These are phyloP conservation scores for Rhododendron molle DNA, from an alignment of 148 eudicot genomes.

Conservation along the genomic window DNA sequence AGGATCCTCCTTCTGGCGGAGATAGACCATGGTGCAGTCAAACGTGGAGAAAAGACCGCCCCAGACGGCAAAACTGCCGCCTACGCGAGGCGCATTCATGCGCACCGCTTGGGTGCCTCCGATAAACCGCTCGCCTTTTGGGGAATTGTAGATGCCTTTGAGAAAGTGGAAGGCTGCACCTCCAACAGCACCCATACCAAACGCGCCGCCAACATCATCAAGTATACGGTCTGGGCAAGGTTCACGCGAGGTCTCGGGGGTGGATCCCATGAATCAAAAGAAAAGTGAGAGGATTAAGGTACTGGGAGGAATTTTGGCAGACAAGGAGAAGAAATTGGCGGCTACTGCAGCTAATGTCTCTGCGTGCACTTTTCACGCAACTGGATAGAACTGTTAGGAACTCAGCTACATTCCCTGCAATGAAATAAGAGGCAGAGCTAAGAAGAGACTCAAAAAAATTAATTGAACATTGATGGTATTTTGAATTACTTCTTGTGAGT, in stretches of 20 bases:
- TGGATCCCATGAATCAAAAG: slow-evolving; percentile 35
- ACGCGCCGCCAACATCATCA: slow-evolving; percentile 58
- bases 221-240: slow-evolving; percentile 63
- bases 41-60: slow-evolving; percentile 61
- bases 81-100: slow-evolving; percentile 61
- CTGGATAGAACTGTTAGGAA: neutral
- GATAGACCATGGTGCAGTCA: slow-evolving; percentile 60
- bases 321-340: neutral
- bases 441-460: neutral
- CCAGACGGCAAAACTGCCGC: slow-evolving; percentile 67
- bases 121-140: slow-evolving; percentile 47
- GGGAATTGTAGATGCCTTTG: slow-evolving; percentile 51
- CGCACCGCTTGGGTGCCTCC: slow-evolving; percentile 56
- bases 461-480: neutral
- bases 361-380: neutral
- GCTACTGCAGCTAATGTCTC: neutral
- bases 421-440: too few species aligned
- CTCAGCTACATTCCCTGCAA: slow-evolving; percentile 2
- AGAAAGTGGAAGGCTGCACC: slow-evolving; percentile 60
- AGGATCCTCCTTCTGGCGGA: slow-evolving; percentile 61
- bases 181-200: slow-evolving; percentile 70
- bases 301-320: neutral
- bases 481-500: neutral
- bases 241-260: slow-evolving; percentile 58
- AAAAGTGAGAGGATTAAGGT: neutral